phyloP scores from a whole-genome alignment of 2,329 filamentous ascomycete genomes.

The Neopestalotiopsis sp. region DNA sequence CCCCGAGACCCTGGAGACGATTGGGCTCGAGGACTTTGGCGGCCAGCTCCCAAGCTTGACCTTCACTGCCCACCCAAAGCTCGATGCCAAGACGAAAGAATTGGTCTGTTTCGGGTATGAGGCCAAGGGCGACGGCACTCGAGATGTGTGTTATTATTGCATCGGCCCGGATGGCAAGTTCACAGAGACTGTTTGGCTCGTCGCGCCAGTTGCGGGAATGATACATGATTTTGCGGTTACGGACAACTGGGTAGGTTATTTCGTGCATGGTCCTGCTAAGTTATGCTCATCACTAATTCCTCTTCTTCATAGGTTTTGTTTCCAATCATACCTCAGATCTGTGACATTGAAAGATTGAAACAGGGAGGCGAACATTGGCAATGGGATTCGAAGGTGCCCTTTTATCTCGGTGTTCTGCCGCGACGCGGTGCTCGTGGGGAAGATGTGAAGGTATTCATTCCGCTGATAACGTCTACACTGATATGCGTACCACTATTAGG shows the following conservation, averaged over 20 bases:
- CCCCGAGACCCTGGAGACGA: slow-evolving; percentile 38
- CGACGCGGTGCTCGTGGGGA: slow-evolving; percentile 19
- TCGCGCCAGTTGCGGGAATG: slow-evolving; percentile 41
- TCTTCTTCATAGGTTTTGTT: slow-evolving; percentile 28
- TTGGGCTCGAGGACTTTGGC: slow-evolving; percentile 39
- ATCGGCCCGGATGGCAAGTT: slow-evolving; percentile 35
- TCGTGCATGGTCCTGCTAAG: not conserved
- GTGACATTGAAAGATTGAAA: slow-evolving; percentile 42
- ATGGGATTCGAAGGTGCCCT: slow-evolving; percentile 36
- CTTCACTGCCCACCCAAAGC: slow-evolving; percentile 48
- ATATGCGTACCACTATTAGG: no score
- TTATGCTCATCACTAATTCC: not conserved
- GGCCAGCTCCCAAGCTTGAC: slow-evolving; percentile 40
- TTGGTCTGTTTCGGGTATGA: slow-evolving; percentile 47
- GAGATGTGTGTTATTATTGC: slow-evolving; percentile 42
- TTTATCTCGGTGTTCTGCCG: slow-evolving; percentile 30
- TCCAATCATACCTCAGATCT: slow-evolving; percentile 39
- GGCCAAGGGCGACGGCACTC: slow-evolving; percentile 43
- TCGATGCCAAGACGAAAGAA: slow-evolving; percentile 44
- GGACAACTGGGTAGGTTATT: slow-evolving; percentile 40
- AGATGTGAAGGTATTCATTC: no score
- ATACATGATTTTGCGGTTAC: slow-evolving; percentile 49
- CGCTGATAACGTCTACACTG: no score
- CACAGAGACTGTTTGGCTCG: slow-evolving; percentile 38
- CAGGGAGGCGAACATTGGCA: slow-evolving; percentile 45